Evolutionary conservation across 768 basidiomycete species (phyloP), one percentile per base, ranked within the genome.

Genomic region (Daedalea quercina): DNA sequence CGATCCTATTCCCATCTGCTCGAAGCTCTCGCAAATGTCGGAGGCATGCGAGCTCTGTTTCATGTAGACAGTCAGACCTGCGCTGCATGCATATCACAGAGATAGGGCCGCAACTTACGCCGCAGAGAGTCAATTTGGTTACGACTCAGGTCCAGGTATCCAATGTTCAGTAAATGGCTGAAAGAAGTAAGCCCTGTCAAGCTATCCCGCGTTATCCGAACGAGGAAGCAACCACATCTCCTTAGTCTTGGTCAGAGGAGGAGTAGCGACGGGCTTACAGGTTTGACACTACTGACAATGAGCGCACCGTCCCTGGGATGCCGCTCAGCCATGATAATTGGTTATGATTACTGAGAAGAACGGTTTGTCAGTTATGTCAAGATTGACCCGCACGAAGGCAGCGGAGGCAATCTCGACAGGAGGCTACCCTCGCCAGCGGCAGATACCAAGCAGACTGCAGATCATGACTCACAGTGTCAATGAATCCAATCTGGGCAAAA

Each of bases 131-230:
- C 92, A 49, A 98, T 77, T 57, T 90, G 80, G 68, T 98, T 98
- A 63, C 81, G 68, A 67, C 91, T 93, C 56, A 99, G 83, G 71
- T 99, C 93, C 63, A 99, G 77, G 62, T 79, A 81, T 70, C 94
- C 91, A 40, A 99, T 76, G 65, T 90, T 89, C 33, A 76, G 72
- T 62, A 99, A 75, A 68, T 97, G 93, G 65, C 78, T 77, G 69
- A 91, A 95, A 23, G 94, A 92, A 31, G 93, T 93, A 58, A 94
- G 72, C 57, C 83, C 80, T 61, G 90, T 89, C 60, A 98, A 76
- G 59, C 90, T 91, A 54, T 42, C 50, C 45, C 40, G 40, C 33
- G 53, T 9, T 15, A 19, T 22, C 35, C 47, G 19, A 34, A 6
- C 19, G 13, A 15, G 42, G 23, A 47, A 50, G 37, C 37, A 40